Evolutionary conservation across 768 basidiomycete genomes (phyloP).

Genomic region (Xerocomus brunneocitrinus): DNA sequence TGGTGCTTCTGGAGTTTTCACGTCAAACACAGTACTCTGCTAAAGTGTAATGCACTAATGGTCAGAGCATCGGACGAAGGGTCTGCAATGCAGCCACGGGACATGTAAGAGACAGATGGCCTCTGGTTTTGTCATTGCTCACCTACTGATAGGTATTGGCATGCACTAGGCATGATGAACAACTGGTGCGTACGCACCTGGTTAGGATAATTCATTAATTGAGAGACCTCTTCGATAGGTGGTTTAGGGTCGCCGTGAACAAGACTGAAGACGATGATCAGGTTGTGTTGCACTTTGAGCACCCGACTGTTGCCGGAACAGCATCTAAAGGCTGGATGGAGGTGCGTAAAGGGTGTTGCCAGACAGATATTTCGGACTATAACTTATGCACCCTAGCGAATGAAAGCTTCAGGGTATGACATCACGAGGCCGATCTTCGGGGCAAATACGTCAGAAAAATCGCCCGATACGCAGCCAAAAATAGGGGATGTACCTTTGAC

Average conservation of each 20-base stretch:
- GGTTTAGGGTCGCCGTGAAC: conserved; percentile 53
- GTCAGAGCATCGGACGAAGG: conserved; percentile 56
- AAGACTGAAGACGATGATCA: conserved; percentile 26
- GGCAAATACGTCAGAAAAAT: background rate
- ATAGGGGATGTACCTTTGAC: conserved; percentile 37
- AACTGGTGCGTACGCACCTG: conserved; percentile 28
- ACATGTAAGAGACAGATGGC: conserved; percentile 38
- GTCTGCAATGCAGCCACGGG: conserved; percentile 44
- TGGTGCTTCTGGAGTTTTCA: conserved; percentile 58
- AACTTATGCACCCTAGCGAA: conserved; percentile 26
- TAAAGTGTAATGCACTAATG: conserved; percentile 34
- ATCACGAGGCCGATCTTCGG: conserved; percentile 40
- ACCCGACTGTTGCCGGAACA: conserved; percentile 50
- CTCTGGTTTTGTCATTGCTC: background rate
- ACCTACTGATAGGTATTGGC: conserved; percentile 36
- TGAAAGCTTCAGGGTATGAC: conserved; percentile 44
- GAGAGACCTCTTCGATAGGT: conserved; percentile 29
- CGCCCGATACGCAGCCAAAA: background rate
- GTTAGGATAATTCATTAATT: background rate
- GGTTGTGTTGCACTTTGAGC: conserved; percentile 45
- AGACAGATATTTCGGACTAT: background rate
- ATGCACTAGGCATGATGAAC: conserved; percentile 61
- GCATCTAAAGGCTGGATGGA: conserved; percentile 60
- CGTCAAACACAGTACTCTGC: conserved; percentile 33
- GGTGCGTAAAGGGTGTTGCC: conserved; percentile 13